A percentile compares a stretch with the other conserved stretches of the same genome.
phyloP scores from a whole-genome alignment of 208 protist species.

The Lotmaria passim region DNA sequence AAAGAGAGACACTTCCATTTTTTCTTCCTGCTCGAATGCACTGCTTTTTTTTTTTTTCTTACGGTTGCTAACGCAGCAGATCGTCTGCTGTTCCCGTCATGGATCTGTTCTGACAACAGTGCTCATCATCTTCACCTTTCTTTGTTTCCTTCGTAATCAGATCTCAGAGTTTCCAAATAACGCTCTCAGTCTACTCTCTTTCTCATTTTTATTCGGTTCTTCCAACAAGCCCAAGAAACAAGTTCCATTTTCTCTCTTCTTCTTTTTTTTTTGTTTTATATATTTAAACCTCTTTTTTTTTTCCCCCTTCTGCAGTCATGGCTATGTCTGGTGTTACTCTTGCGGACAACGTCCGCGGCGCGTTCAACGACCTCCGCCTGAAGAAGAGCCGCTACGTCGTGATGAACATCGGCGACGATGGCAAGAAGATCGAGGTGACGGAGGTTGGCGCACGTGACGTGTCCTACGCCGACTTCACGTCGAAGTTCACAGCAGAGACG shows the following conservation, averaged over 20 bases:
- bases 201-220: neutral
- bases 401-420: conserved; percentile 83
- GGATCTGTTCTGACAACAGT: no score
- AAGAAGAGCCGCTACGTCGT: conserved; percentile 86
- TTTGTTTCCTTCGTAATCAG: no score
- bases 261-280: neutral
- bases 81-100: no score
- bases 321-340: conserved; percentile 90
- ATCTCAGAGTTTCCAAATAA: no score
- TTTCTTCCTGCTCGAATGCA: no score
- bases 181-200: no score
- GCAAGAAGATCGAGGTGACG: conserved; percentile 81
- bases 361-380: conserved; percentile 85
- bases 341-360: conserved; percentile 55
- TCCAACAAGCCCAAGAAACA: neutral
- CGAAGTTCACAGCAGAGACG: conserved; percentile 58
- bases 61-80: no score
- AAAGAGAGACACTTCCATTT: no score
- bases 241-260: neutral
- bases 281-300: neutral
- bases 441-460: conserved; percentile 48
- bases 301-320: conserved; percentile 41
- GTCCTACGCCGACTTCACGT: conserved; percentile 83
- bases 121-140: no score
- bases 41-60: no score